Base-by-base conservation (phyloP, 495 filamentous ascomycete species). In the Cenococcum geophilum region DNA sequence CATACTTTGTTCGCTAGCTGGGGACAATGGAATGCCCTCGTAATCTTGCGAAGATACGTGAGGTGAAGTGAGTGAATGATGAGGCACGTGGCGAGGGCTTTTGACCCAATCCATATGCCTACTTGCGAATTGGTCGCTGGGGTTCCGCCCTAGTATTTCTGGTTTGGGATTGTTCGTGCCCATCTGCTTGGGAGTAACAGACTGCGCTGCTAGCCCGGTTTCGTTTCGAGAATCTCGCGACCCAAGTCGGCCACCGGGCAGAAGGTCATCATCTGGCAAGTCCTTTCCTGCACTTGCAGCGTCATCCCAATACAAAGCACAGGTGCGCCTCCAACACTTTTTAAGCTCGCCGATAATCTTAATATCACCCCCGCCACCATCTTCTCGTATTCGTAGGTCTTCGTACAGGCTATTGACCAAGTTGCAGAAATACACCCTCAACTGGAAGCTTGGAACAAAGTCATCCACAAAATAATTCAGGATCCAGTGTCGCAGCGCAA, bases 381-480 rank as follows among this genome's bases (percentile, higher is more conserved):
- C 76, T 56, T 70, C 71, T 45, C 82, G 76, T 35, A 73, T 70
- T 35, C 76, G 79, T 27, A 89, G 75, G 32, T 88, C 81, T 53
- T 80, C 72, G 35, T 86, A 85, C 58, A 97, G 80, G 22, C 80
- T 77, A 72, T 97, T 97, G 53, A 97, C 80, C 20, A 87, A 80
- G 34, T 83, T 78, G 69, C 91, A 96, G 72, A 97, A 97, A 37
- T 83, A 82, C 54, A 82, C 78, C 22, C 95, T 85, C 8, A 99
- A 76, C 53, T 84, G 77, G 64, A 89, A 85, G 68, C 92, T 85
- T n/a, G 87, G 80, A 20, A 95, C 84, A 71, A 96, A 99, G 71
- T 99, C 93, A 72, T 97, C 95, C 23, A 88, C 80, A 68, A 97
- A 97, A 70, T 97, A 99, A 69, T 99, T 99, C 63, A 99, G 75